Evolutionary conservation across 768 basidiomycete genomes (phyloP).

Genomic region (Termitomyces sp.): DNA sequence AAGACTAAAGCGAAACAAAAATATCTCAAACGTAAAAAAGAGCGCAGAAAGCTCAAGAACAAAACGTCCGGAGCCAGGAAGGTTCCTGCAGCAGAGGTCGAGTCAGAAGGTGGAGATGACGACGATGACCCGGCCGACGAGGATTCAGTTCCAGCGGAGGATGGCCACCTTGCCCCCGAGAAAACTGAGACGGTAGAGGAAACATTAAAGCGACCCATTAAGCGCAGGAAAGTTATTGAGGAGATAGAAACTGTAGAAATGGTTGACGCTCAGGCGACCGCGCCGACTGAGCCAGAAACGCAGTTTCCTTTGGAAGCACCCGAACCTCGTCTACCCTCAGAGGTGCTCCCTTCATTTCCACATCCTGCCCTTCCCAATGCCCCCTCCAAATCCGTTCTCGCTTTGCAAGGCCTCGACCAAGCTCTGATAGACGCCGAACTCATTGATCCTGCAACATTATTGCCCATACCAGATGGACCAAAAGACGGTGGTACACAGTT

Average conservation of each 20-base stretch:
- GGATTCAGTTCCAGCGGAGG: conserved; percentile 19
- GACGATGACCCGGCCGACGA: conserved; percentile 22
- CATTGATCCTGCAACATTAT: conserved; percentile 51
- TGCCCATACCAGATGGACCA: conserved; percentile 43
- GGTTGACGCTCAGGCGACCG: conserved; percentile 17
- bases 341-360: conserved; percentile 67
- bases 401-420: conserved; percentile 75
- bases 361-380: conserved; percentile 62
- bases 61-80: conserved; percentile 17
- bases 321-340: conserved; percentile 22
- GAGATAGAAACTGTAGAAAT: conserved; percentile 24
- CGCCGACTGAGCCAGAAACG: conserved; percentile 12
- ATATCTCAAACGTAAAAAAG: conserved; percentile 73
- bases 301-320: conserved; percentile 18
- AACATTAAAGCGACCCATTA: conserved; percentile 35
- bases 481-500: conserved; percentile 49
- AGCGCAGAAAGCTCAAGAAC: conserved; percentile 50
- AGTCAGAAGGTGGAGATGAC: conserved; percentile 21
- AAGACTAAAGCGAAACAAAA: conserved; percentile 74
- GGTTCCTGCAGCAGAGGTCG: conserved; percentile 20
- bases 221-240: conserved; percentile 39
- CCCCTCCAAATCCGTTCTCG: conserved; percentile 69
- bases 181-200: conserved; percentile 18
- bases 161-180: conserved; percentile 12
- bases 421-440: conserved; percentile 69